These are phyloP conservation scores for Elymus sibiricus DNA, from an alignment of 176 grass and related monocot genomes.

Conservation along the genomic window DNA sequence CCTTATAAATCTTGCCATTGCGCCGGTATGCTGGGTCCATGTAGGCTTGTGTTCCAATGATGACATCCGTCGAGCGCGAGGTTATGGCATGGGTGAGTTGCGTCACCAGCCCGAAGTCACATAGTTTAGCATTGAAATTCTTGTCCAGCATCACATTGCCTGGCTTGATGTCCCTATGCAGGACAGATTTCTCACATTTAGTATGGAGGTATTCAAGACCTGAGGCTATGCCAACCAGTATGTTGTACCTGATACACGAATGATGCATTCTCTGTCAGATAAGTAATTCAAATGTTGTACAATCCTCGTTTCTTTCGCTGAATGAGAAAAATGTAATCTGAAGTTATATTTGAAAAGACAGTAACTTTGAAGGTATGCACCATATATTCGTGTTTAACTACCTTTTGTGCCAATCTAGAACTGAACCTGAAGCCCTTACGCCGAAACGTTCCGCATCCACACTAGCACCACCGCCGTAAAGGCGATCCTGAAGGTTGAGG, in stretches of 20 bases:
- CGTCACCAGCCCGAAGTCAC: background rate
- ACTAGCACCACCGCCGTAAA: background rate
- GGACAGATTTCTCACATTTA: background rate
- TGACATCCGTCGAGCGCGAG: background rate
- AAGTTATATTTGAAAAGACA: too few species aligned
- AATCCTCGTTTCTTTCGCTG: too few species aligned
- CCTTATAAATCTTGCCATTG: too few species aligned
- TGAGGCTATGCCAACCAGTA: background rate
- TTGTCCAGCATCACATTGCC: background rate
- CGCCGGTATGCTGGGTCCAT: background rate
- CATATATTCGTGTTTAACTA: too few species aligned
- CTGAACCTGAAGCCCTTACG: background rate
- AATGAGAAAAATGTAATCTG: too few species aligned
- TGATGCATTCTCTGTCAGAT: background rate
- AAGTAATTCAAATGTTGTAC: background rate
- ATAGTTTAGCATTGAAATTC: background rate
- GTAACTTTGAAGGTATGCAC: too few species aligned
- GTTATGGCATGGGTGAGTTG: background rate
- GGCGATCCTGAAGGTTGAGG: background rate
- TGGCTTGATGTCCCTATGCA: background rate
- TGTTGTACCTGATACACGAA: background rate
- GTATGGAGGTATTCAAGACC: background rate
- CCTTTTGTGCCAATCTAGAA: background rate
- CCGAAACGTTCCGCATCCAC: too few species aligned
- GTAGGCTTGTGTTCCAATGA: background rate